Conservation (phyloP, 1,284 basidiomycete genomes). For the Porodaedalea pini region DNA sequence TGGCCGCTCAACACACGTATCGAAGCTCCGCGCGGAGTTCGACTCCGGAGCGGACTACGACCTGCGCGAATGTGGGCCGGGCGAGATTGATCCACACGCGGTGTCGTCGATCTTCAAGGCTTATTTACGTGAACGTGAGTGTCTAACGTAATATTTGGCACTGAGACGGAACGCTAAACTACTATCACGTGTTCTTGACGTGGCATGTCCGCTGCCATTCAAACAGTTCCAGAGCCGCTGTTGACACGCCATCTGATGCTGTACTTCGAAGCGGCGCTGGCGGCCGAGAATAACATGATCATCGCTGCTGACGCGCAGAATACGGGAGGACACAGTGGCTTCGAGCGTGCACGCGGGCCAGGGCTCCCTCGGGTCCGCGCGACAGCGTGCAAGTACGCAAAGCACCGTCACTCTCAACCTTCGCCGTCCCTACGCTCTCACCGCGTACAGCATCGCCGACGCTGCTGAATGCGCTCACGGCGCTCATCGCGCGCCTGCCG, state of each 20-base stretch:
- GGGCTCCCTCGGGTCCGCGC: constrained; percentile 40
- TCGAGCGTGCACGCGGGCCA: constrained; percentile 29
- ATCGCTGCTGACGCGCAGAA: constrained; percentile 29
- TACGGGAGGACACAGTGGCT: constrained; percentile 18
- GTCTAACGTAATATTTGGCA: background rate
- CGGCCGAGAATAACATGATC: constrained; percentile 46
- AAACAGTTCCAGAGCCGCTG: constrained; percentile 76
- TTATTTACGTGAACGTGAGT: constrained; percentile 73
- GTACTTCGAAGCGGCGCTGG: constrained; percentile 73
- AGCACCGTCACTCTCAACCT: constrained; percentile 70
- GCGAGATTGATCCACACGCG: constrained; percentile 87
- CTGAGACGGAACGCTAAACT: constrained; percentile 2
- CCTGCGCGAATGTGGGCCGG: constrained; percentile 67
- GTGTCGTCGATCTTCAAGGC: constrained; percentile 85
- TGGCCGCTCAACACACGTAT: constrained; percentile 72
- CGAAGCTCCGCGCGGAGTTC: constrained; percentile 74
- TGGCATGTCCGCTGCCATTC: background rate
- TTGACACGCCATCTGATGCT: constrained; percentile 66
- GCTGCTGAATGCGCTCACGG: constrained; percentile 49
- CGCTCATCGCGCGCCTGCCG: constrained; percentile 63
- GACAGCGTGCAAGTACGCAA: constrained; percentile 53
- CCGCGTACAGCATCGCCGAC: constrained; percentile 51
- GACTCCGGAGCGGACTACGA: constrained; percentile 86
- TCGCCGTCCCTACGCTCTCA: constrained; percentile 11
- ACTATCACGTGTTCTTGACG: constrained; percentile 8